Conservation (phyloP, 805 yeast species). For the Starmerella vitae region DNA sequence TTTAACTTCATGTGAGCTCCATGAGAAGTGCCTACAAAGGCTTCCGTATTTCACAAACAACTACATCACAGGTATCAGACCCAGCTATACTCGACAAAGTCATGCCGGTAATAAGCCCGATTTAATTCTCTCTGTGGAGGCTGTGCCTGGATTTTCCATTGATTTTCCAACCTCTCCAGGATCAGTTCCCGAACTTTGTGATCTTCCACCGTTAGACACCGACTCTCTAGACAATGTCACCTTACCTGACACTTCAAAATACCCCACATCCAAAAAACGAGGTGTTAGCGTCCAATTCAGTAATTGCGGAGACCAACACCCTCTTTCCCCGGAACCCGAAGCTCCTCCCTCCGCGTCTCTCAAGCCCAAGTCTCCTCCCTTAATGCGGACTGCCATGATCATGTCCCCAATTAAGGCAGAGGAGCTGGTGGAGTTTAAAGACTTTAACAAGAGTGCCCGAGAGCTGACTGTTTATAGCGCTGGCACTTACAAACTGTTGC, state of each 20-base stretch:
- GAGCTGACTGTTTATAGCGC: background rate
- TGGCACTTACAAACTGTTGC: background rate
- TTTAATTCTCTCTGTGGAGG: too few relatives aligned
- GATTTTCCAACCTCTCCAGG: too few relatives aligned
- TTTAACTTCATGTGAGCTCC: background rate
- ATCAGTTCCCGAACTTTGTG: background rate
- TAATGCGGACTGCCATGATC: too few relatives aligned
- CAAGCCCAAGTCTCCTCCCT: too few relatives aligned
- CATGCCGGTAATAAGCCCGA: background rate
- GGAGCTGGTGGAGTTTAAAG: background rate
- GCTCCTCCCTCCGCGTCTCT: too few relatives aligned
- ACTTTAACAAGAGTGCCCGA: background rate
- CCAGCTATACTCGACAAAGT: background rate
- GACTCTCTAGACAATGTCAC: background rate
- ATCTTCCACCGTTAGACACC: background rate
- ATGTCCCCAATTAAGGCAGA: background rate
- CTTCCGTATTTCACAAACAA: background rate
- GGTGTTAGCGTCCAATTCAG: background rate
- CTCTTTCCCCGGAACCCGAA: background rate
- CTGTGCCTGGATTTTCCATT: too few relatives aligned
- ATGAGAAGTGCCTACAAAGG: background rate
- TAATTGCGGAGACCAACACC: background rate
- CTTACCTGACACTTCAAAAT: background rate
- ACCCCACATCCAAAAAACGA: background rate
- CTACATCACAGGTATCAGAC: background rate